phyloP scores from a whole-genome alignment of 2,329 filamentous ascomycete species.

The Aspergillus tubingensis region DNA sequence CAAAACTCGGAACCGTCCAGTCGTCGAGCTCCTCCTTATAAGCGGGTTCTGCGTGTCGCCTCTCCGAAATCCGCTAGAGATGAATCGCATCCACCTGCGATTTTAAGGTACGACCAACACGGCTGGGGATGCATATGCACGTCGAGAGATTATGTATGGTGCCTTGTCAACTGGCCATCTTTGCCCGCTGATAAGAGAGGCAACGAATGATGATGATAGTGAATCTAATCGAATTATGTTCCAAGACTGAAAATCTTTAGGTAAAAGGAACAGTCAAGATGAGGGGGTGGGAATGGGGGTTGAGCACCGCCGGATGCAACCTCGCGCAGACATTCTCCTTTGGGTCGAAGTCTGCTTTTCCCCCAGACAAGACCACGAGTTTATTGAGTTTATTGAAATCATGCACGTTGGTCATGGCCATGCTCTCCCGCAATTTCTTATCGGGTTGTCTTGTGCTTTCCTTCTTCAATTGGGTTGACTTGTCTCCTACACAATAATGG shows the following conservation, averaged over 20 bases:
- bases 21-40: not conserved
- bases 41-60: constrained; percentile 2
- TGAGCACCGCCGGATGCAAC: constrained; percentile 19
- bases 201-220: constrained; percentile 15
- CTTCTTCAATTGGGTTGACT: not conserved
- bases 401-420: not conserved
- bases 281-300: constrained; percentile 7
- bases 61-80: constrained; percentile 4
- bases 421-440: not conserved
- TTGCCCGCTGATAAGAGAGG: constrained; percentile 13
- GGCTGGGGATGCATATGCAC: not conserved
- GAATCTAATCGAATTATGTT: constrained; percentile 15
- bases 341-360: not conserved
- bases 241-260: constrained; percentile 21
- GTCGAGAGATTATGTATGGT: not conserved
- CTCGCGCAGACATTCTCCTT: not conserved
- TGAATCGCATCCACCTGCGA: not conserved
- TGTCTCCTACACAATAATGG: not conserved
- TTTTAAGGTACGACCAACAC: not conserved
- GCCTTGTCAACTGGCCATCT: not conserved
- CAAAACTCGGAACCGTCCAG: constrained; percentile 3
- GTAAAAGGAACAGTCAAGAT: constrained; percentile 25
- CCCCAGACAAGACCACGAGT: not conserved
- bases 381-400: too few species aligned
- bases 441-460: not conserved